These are phyloP conservation scores for Pseudogymnoascus sp. DNA, from an alignment of 2,329 filamentous ascomycete species.

Conservation along the genomic window DNA sequence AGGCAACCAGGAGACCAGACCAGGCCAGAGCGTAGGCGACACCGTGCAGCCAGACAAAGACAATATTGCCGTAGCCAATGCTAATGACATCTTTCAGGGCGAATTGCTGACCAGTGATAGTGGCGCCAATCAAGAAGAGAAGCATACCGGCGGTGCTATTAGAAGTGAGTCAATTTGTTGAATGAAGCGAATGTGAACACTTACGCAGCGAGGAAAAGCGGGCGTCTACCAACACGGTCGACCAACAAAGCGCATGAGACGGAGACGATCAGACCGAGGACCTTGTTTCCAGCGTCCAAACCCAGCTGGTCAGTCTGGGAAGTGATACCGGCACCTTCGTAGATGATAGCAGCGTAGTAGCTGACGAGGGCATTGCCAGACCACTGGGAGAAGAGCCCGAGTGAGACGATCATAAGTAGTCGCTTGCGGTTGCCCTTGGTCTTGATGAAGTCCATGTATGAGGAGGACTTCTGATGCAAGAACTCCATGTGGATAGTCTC, in stretches of 20 bases:
- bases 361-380: slow-evolving; percentile 60
- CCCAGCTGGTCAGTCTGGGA: slow-evolving; percentile 17
- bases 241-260: slow-evolving; percentile 45
- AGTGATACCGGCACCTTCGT: slow-evolving; percentile 52
- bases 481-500: slow-evolving; percentile 23
- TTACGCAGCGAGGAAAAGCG: slow-evolving; percentile 39
- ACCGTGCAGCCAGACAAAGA: slow-evolving; percentile 39
- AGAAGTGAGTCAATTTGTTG: slow-evolving; percentile 8
- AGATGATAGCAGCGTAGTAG: slow-evolving; percentile 58
- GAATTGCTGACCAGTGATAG: slow-evolving; percentile 37
- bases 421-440: slow-evolving; percentile 59
- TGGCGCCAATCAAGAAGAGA: slow-evolving; percentile 41
- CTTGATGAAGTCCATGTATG: slow-evolving; percentile 41
- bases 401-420: slow-evolving; percentile 51
- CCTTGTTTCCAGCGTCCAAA: neutral
- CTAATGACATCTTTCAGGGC: slow-evolving; percentile 25
- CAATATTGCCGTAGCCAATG: slow-evolving; percentile 30
- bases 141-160: slow-evolving; percentile 27
- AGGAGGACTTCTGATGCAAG: slow-evolving; percentile 38
- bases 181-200: neutral
- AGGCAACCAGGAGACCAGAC: slow-evolving; percentile 45
- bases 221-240: slow-evolving; percentile 45
- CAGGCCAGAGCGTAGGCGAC: slow-evolving; percentile 46
- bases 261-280: slow-evolving; percentile 32
- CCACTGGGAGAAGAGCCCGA: slow-evolving; percentile 61